Evolutionary conservation across 2,329 filamentous ascomycete species (phyloP).

Genomic region (Monosporascus sp.): DNA sequence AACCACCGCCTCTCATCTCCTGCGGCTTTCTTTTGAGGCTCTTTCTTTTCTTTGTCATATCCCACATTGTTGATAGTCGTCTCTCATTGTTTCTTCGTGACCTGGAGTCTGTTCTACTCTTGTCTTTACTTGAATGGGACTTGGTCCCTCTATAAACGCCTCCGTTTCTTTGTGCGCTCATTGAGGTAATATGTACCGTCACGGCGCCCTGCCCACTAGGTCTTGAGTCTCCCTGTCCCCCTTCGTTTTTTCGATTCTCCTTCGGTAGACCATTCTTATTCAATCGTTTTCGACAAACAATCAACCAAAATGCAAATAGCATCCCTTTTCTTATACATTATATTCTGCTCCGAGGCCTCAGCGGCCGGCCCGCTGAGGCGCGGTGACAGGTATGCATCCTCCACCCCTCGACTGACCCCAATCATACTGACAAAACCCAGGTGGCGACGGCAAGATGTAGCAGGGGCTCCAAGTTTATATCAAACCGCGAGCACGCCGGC

Average conservation of each 20-base stretch:
- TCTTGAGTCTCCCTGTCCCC: neutral
- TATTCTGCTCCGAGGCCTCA: constrained; percentile 23
- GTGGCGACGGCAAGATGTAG: constrained; percentile 14
- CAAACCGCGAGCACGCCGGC: constrained; percentile 16
- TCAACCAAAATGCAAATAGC: constrained; percentile 19
- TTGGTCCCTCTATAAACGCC: neutral
- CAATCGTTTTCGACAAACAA: too few relatives aligned
- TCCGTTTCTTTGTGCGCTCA: neutral
- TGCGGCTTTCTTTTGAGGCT: neutral
- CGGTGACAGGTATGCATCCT: constrained; percentile 18
- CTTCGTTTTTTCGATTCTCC: neutral
- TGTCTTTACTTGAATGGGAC: neutral
- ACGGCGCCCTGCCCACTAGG: neutral
- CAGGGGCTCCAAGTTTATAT: constrained; percentile 10
- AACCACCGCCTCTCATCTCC: neutral
- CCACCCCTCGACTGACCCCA: neutral
- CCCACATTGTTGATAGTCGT: neutral
- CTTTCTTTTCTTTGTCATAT: neutral
- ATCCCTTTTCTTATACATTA: constrained; percentile 22
- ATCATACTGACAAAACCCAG: constrained; percentile 17
- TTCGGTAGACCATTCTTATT: too few relatives aligned
- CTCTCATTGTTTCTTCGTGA: neutral
- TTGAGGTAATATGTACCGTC: neutral
- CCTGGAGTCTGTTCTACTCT: neutral
- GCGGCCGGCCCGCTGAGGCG: constrained; percentile 27